phyloP scores from a whole-genome alignment of 352 stramenopile species.

The Pythium aphanidermatum region DNA sequence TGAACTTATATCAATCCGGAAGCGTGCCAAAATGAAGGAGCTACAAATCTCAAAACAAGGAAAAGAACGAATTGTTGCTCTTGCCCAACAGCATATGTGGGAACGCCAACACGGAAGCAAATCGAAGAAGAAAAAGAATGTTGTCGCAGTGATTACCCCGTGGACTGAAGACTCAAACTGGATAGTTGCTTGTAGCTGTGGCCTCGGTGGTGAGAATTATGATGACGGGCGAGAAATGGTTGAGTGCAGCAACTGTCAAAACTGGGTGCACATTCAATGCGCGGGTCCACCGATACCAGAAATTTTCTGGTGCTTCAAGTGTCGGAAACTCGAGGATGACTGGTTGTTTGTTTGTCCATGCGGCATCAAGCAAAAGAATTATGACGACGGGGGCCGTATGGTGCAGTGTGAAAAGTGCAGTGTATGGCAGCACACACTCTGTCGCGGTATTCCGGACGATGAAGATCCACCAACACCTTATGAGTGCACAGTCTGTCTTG shows the following conservation, averaged over 20 bases:
- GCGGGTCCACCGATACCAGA: constrained; percentile 35
- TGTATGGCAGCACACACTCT: constrained; percentile 72
- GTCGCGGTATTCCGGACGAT: constrained; percentile 45
- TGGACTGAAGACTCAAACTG: constrained; percentile 25
- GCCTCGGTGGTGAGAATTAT: constrained; percentile 28
- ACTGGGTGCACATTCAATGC: constrained; percentile 58
- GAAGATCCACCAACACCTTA: constrained; percentile 48
- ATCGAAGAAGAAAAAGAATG: constrained; percentile 26
- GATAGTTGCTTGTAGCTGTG: constrained; percentile 30
- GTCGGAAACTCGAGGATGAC: constrained; percentile 16
- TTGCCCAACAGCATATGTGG: constrained; percentile 8
- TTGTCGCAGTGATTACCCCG: not conserved
- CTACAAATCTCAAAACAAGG: constrained; percentile 36
- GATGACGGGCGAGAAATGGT: constrained; percentile 38
- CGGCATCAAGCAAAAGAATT: constrained; percentile 46
- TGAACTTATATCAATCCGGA: constrained; percentile 41
- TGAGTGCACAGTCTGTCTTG: constrained; percentile 40
- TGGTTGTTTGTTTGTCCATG: constrained; percentile 74
- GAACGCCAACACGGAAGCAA: constrained; percentile 14
- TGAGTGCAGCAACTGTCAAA: constrained; percentile 30
- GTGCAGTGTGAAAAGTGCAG: constrained; percentile 65
- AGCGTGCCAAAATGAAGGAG: constrained; percentile 46
- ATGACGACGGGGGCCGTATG: constrained; percentile 66
- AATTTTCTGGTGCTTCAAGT: constrained; percentile 55
- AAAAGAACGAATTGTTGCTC: constrained; percentile 24